Percentiles rank a stretch among this genome's conserved stretches.
Conservation (phyloP, 257 asterid species). For the Marsdenia floribunda region DNA sequence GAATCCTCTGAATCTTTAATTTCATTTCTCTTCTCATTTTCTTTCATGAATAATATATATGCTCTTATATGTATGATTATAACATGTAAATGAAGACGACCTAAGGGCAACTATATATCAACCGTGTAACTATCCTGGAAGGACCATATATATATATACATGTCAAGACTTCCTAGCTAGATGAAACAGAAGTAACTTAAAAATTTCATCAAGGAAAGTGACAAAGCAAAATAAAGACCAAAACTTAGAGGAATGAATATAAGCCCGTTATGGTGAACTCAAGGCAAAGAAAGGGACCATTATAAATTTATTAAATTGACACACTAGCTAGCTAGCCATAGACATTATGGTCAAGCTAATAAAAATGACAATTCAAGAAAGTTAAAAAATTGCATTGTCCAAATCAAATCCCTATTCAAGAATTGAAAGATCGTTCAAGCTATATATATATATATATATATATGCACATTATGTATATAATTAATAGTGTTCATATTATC, state of each 20-base stretch:
- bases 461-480: not conserved
- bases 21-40: too few relatives aligned
- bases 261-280: not conserved
- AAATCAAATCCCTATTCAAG: slow-evolving; percentile 7
- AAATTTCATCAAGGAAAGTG: not conserved
- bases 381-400: slow-evolving; percentile 12
- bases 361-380: slow-evolving; percentile 18
- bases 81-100: too few relatives aligned
- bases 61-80: too few relatives aligned
- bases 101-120: too few relatives aligned
- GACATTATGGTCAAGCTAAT: not conserved
- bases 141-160: too few relatives aligned
- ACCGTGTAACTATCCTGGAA: too few relatives aligned
- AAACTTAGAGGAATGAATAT: not conserved
- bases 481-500: not conserved
- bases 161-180: not conserved
- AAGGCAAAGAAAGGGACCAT: slow-evolving; percentile 1
- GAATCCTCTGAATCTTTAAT: too few relatives aligned
- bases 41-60: too few relatives aligned
- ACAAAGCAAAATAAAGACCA: not conserved
- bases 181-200: too few relatives aligned
- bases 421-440: not conserved
- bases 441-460: not conserved
- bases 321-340: too few relatives aligned
- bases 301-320: not conserved